A percentile compares a stretch with the other conserved stretches of the same genome.
Conservation (phyloP, 768 basidiomycete genomes). For the Mycena leptocephala region DNA sequence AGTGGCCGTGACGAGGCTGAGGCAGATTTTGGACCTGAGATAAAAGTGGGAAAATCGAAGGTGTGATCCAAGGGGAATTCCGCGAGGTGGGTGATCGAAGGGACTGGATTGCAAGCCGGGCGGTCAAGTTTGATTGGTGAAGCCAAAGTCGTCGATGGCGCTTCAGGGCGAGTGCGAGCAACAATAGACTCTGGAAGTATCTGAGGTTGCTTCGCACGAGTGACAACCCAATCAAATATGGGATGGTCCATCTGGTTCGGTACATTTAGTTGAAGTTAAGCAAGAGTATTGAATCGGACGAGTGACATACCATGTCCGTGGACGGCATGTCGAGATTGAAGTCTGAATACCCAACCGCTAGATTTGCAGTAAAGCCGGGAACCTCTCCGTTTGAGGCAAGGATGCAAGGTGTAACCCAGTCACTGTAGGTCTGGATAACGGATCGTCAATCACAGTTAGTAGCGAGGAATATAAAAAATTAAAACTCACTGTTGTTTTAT, state of each 20-base stretch:
- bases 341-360: not conserved
- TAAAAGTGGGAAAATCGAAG: not conserved
- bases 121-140: not conserved
- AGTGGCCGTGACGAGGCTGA: too few species aligned
- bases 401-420: constrained; percentile 1
- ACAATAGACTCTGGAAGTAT: not conserved
- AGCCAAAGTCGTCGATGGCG: not conserved
- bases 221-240: not conserved
- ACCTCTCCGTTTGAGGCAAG: not conserved
- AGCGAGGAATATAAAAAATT: not conserved
- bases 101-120: not conserved
- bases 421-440: not conserved
- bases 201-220: not conserved
- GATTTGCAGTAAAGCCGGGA: not conserved
- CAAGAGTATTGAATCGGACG: too few species aligned
- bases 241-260: constrained; percentile 2
- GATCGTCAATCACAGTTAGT: too few species aligned
- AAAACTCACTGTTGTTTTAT: not conserved
- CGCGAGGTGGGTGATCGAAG: not conserved
- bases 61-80: not conserved
- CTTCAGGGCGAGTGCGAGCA: too few species aligned
- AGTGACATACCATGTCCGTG: not conserved
- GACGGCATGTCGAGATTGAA: constrained; percentile 9
- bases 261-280: too few species aligned
- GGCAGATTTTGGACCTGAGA: too few species aligned